phyloP scores from a whole-genome alignment of 495 filamentous ascomycete species.

The Clavariopsis aquatica region DNA sequence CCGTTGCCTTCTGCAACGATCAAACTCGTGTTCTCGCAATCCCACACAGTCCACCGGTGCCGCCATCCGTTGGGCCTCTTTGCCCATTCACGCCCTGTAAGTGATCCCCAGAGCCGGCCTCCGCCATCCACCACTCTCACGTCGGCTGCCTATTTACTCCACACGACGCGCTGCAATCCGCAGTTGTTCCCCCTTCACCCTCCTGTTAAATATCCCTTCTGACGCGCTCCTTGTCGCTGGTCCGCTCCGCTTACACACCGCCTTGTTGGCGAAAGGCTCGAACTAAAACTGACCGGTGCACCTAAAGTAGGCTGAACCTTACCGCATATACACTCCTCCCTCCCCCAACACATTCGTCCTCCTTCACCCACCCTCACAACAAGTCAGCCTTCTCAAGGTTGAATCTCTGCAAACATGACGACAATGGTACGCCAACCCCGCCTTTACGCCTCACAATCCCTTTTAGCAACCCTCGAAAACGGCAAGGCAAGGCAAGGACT shows the following conservation, averaged over 20 bases:
- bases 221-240: conserved; percentile 9
- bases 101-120: conserved; percentile 19
- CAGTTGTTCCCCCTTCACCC: conserved; percentile 3
- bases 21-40: background rate
- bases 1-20: conserved; percentile 12
- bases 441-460: conserved; percentile 3
- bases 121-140: conserved; percentile 16
- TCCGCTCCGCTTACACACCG: conserved; percentile 36
- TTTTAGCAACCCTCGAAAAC: background rate
- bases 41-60: conserved; percentile 17
- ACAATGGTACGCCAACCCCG: conserved; percentile 41
- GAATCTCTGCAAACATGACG: conserved; percentile 36
- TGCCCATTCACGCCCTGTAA: conserved; percentile 39
- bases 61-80: conserved; percentile 35
- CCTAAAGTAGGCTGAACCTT: conserved; percentile 39
- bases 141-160: conserved; percentile 19
- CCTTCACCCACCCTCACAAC: conserved; percentile 9
- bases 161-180: conserved; percentile 1
- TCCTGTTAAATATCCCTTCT: background rate
- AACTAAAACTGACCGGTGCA: conserved; percentile 36
- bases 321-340: conserved; percentile 7
- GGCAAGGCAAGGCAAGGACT: conserved; percentile 5
- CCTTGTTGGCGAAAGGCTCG: conserved; percentile 40
- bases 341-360: conserved; percentile 6
- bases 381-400: conserved; percentile 37